A percentile compares a stretch with the other conserved stretches of the same genome.
Conservation (phyloP, 1,284 basidiomycete genomes). For the Tilletia indica region DNA sequence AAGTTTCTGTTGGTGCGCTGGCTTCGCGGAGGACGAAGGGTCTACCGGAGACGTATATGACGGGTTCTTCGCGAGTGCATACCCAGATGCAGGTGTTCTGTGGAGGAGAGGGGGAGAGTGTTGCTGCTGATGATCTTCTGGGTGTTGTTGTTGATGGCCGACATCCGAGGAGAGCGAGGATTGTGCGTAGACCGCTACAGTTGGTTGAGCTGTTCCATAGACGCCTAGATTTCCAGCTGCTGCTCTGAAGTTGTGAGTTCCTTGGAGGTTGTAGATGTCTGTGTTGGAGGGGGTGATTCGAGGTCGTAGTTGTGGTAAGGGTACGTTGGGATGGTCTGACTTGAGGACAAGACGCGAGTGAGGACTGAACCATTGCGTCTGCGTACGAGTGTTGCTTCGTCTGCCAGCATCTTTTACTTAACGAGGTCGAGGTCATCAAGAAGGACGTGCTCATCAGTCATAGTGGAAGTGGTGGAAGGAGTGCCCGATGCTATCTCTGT, state of each 20-base stretch:
- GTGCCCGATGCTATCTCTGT: too few species aligned
- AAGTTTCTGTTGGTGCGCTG: slow-evolving; percentile 74
- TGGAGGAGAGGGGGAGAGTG: not conserved
- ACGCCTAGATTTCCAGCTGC: slow-evolving; percentile 59
- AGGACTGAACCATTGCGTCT: slow-evolving; percentile 82
- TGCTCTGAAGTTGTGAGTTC: slow-evolving; percentile 92
- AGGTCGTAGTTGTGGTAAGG: not conserved
- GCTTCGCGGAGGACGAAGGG: slow-evolving; percentile 95
- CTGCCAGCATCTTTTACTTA: not conserved
- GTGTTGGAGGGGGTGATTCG: not conserved
- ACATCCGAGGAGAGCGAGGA: slow-evolving; percentile 75
- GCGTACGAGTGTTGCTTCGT: slow-evolving; percentile 68
- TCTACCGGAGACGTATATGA: slow-evolving; percentile 88
- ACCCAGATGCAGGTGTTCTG: slow-evolving; percentile 68
- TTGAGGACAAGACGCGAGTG: slow-evolving; percentile 84
- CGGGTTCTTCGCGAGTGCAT: slow-evolving; percentile 72
- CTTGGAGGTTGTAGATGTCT: slow-evolving; percentile 68
- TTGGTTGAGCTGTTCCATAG: slow-evolving; percentile 74
- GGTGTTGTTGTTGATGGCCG: not conserved
- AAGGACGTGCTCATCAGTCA: too few species aligned
- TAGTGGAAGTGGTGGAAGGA: too few species aligned
- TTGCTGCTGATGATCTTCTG: not conserved
- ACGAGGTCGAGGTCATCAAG: too few species aligned
- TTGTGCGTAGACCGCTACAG: slow-evolving; percentile 85
- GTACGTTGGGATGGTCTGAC: slow-evolving; percentile 61